A percentile compares a stretch with the other conserved stretches of the same genome.
Evolutionary conservation across 176 grass and related monocot genomes (phyloP).

Genomic region (Carex littledalei): DNA sequence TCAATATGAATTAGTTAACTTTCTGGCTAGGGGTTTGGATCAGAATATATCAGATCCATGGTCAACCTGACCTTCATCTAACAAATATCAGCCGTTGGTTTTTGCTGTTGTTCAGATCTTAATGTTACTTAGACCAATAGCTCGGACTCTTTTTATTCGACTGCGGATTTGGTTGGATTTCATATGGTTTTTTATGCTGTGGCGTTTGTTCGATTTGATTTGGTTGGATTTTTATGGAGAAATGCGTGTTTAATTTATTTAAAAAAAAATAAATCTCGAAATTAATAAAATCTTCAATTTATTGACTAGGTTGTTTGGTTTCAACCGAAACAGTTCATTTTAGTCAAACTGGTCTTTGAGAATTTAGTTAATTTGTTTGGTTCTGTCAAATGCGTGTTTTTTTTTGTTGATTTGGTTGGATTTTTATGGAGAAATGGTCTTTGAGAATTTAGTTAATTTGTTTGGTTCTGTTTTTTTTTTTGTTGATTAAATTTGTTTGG

Average conservation of each 20-base stretch:
- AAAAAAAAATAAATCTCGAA: too few relatives aligned
- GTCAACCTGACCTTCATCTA: background rate
- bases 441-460: too few relatives aligned
- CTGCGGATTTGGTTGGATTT: background rate
- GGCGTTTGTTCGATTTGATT: too few relatives aligned
- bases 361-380: background rate
- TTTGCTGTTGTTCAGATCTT: background rate
- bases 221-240: too few relatives aligned
- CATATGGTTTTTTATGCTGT: background rate
- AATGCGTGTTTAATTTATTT: too few relatives aligned
- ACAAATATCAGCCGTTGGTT: background rate
- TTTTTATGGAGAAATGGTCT: too few relatives aligned
- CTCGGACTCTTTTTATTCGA: background rate
- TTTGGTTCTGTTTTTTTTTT: too few relatives aligned
- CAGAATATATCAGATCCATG: background rate
- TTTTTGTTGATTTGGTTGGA: too few relatives aligned
- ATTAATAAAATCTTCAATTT: too few relatives aligned
- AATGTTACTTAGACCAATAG: background rate
- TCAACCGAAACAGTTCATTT: background rate
- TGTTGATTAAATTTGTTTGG: too few relatives aligned
- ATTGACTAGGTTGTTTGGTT: background rate
- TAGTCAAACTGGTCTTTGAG: background rate
- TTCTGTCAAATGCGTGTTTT: too few relatives aligned
- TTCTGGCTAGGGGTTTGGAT: background rate
- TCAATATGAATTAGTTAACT: background rate